These are phyloP conservation scores for Penicillium sp. DNA, from an alignment of 2,329 filamentous ascomycete genomes.

Conservation along the genomic window DNA sequence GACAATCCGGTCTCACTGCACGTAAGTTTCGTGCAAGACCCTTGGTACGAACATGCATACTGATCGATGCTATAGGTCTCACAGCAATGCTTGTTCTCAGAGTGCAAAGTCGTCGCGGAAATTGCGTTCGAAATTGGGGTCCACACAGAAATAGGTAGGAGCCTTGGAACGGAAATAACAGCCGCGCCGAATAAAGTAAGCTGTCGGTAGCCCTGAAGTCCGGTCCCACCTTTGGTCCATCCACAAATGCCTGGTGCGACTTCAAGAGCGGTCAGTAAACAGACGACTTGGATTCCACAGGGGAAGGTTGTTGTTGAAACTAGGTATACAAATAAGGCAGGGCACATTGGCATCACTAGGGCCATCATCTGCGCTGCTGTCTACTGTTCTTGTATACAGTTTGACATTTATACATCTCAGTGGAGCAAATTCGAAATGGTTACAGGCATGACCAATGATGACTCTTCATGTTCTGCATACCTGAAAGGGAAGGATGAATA, in stretches of 20 bases:
- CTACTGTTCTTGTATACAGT: not conserved
- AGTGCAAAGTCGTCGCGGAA: not conserved
- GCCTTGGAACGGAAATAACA: not conserved
- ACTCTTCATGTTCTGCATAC: not conserved
- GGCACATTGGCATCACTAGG: not conserved
- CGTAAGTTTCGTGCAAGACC: not conserved
- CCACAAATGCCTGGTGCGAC: not conserved
- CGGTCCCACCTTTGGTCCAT: not conserved
- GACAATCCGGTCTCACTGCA: not conserved
- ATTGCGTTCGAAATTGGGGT: not conserved
- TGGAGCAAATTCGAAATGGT: not conserved
- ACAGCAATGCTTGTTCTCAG: not conserved
- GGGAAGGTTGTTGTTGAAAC: not conserved
- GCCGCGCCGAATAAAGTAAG: not conserved
- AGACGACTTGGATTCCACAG: not conserved
- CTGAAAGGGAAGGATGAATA: not conserved
- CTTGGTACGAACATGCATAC: not conserved
- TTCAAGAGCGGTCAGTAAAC: not conserved
- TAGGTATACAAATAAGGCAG: not conserved
- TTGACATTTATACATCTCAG: not conserved
- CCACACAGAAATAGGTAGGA: not conserved
- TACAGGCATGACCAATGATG: not conserved
- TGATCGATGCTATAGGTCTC: not conserved
- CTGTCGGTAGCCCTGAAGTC: not conserved
- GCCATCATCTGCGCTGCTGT: not conserved